Conservation (phyloP, 495 filamentous ascomycete genomes). For the Aspergillus cavernicola region DNA sequence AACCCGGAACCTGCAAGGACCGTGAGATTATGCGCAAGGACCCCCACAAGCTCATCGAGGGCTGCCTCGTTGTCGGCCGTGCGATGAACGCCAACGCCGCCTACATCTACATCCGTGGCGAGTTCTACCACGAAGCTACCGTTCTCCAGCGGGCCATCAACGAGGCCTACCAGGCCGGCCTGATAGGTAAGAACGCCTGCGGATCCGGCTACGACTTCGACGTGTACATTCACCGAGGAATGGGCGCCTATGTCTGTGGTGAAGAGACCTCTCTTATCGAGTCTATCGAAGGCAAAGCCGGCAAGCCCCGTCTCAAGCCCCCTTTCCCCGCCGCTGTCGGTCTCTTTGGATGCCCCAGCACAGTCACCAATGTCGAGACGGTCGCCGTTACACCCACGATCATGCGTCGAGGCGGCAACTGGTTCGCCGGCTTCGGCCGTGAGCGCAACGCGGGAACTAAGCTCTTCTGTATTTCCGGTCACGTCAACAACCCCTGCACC, state of each 20-base stretch:
- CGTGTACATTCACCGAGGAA: constrained; percentile 92
- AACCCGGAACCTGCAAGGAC: constrained; percentile 98
- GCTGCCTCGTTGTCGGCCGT: constrained; percentile 92
- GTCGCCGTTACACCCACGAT: constrained; percentile 94
- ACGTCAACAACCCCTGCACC: constrained; percentile 97
- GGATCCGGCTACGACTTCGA: constrained; percentile 97
- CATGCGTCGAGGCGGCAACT: constrained; percentile 82
- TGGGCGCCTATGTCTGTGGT: constrained; percentile 95
- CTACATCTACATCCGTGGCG: constrained; percentile 99
- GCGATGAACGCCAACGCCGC: constrained; percentile 97
- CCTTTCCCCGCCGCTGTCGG: constrained; percentile 97
- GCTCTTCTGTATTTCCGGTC: constrained; percentile 96
- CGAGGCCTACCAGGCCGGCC: constrained; percentile 88
- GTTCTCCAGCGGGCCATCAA: constrained; percentile 92
- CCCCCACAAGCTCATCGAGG: constrained; percentile 96
- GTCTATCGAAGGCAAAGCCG: constrained; percentile 95
- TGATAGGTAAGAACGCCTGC: constrained; percentile 98
- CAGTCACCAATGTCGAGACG: constrained; percentile 97
- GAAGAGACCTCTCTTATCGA: constrained; percentile 98
- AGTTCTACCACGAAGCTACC: constrained; percentile 97
- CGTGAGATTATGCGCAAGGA: constrained; percentile 99
- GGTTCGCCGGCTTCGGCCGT: constrained; percentile 91
- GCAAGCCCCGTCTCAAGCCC: constrained; percentile 96
- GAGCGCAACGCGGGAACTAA: constrained; percentile 96
- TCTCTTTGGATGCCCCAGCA: constrained; percentile 95